These are phyloP conservation scores for Geotrichum carabidarum DNA, from an alignment of 1,139 yeast genomes.

Conservation along the genomic window DNA sequence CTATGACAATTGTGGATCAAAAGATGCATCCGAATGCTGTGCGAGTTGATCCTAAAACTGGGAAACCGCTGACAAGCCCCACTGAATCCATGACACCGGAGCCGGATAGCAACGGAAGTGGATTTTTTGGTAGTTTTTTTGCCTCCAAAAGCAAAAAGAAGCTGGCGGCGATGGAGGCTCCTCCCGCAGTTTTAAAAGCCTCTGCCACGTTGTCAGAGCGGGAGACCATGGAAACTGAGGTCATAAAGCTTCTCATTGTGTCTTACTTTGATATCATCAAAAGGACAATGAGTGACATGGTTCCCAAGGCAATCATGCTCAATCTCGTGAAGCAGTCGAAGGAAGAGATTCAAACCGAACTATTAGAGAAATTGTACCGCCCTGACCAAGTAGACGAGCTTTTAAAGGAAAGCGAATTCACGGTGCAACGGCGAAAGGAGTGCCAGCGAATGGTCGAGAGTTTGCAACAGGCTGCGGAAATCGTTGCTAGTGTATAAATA, in stretches of 20 bases:
- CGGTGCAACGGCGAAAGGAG: conserved; percentile 91
- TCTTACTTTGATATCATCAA: conserved; percentile 89
- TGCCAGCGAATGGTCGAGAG: conserved; percentile 94
- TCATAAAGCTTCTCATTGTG: conserved; percentile 81
- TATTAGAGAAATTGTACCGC: conserved; percentile 81
- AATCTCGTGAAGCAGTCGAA: conserved; percentile 70
- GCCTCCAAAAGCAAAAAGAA: conserved; percentile 89
- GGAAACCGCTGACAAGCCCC: conserved; percentile 46
- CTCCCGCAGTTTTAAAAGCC: conserved; percentile 90
- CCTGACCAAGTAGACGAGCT: conserved; percentile 72
- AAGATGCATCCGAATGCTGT: conserved; percentile 75
- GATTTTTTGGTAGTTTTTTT: conserved; percentile 89
- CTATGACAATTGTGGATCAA: conserved; percentile 89
- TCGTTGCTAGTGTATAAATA: conserved; percentile 52
- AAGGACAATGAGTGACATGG: conserved; percentile 84
- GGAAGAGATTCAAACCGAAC: conserved; percentile 85
- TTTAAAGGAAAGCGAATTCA: conserved; percentile 86
- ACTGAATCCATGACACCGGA: conserved; percentile 21
- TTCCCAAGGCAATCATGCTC: conserved; percentile 93
- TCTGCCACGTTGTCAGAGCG: conserved; percentile 93
- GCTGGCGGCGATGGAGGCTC: conserved; percentile 93
- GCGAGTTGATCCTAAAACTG: conserved; percentile 88
- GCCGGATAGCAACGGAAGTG: conserved; percentile 37
- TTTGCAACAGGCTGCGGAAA: conserved; percentile 80
- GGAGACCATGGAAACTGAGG: conserved; percentile 95